Evolutionary conservation across 1,284 basidiomycete species (phyloP).

Genomic region (Microbotryum scabiosae): DNA sequence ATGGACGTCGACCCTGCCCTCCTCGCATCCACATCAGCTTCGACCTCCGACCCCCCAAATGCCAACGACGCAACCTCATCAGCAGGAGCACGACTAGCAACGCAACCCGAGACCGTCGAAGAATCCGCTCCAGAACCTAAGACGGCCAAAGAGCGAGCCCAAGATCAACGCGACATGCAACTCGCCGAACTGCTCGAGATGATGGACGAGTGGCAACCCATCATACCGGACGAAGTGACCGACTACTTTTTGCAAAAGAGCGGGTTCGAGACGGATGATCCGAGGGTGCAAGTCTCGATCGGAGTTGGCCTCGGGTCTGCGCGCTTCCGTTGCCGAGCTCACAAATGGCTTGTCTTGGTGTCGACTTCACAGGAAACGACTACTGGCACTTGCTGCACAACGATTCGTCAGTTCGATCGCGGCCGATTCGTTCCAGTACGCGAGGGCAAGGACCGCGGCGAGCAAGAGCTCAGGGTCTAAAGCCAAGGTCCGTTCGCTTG

Average conservation of each 20-base stretch:
- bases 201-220: constrained; percentile 92
- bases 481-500: constrained; percentile 9
- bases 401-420: constrained; percentile 98
- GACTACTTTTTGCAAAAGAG: constrained; percentile 94
- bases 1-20: too few relatives aligned
- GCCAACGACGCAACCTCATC: neutral
- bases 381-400: constrained; percentile 90
- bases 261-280: constrained; percentile 92
- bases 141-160: constrained; percentile 52
- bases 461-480: neutral
- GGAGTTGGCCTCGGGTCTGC: neutral
- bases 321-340: too few relatives aligned
- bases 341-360: too few relatives aligned
- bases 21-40: constrained; percentile 1
- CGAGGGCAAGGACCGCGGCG: constrained; percentile 68
- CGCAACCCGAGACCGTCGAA: neutral
- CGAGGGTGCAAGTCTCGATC: constrained; percentile 55
- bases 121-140: neutral
- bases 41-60: neutral
- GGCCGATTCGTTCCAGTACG: constrained; percentile 94
- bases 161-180: constrained; percentile 57
- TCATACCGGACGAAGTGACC: constrained; percentile 97
- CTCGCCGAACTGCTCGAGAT: constrained; percentile 90
- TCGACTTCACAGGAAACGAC: constrained; percentile 40
- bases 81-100: neutral